phyloP scores from a whole-genome alignment of 2,329 filamentous ascomycete species.

The Arthrobotrys sinensis region DNA sequence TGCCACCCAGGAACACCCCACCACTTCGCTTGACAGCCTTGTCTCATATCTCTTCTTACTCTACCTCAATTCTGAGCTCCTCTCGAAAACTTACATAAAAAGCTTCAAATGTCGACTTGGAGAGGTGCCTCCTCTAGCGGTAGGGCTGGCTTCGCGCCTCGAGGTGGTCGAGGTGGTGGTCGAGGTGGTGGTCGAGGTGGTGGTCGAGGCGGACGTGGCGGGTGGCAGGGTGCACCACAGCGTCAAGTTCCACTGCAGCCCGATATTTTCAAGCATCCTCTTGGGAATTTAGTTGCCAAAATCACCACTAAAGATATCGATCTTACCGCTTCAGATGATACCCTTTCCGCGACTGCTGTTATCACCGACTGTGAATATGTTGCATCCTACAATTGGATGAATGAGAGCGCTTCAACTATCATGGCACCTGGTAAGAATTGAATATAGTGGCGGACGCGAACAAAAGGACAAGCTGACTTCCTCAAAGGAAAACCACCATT shows the following conservation, averaged over 20 bases:
- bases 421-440: constrained; percentile 69
- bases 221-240: constrained; percentile 14
- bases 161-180: constrained; percentile 41
- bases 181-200: constrained; percentile 30
- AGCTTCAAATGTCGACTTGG: constrained; percentile 38
- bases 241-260: constrained; percentile 29
- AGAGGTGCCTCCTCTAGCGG: constrained; percentile 41
- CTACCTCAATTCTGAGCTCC: constrained; percentile 30
- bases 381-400: constrained; percentile 73
- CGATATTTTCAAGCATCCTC: constrained; percentile 46
- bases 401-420: constrained; percentile 67
- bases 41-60: constrained; percentile 36
- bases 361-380: constrained; percentile 67
- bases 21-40: constrained; percentile 31
- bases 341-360: constrained; percentile 32
- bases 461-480: constrained; percentile 42
- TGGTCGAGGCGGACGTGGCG: constrained; percentile 13
- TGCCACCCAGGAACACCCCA: constrained; percentile 22
- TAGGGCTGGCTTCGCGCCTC: constrained; percentile 38
- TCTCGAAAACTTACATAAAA: constrained; percentile 34
- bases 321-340: constrained; percentile 37
- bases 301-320: constrained; percentile 39
- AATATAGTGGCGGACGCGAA: constrained; percentile 30
- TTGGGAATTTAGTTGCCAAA: constrained; percentile 42
- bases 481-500: constrained; percentile 70